Percentiles rank a stretch among this genome's conserved stretches.
Conservation (phyloP, 768 basidiomycete species). For the Obba rivulosa region DNA sequence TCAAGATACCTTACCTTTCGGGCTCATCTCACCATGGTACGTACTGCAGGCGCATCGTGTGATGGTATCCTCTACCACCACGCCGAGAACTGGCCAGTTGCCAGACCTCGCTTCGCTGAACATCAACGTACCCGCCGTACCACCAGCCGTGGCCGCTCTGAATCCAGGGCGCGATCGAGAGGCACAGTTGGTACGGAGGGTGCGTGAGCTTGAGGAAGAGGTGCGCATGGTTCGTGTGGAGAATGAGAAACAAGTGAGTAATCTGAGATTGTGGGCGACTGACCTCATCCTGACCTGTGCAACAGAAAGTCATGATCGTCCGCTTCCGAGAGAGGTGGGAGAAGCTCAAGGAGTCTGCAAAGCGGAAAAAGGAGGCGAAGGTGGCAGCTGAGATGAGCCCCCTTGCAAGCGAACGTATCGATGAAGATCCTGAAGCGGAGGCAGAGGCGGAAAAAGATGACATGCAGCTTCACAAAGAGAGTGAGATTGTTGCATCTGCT, state of each 20-base stretch:
- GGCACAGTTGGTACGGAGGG: conserved; percentile 37
- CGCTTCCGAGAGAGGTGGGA: conserved; percentile 87
- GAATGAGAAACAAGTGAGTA: conserved; percentile 76
- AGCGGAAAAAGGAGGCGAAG: conserved; percentile 76
- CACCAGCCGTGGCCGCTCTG: conserved; percentile 44
- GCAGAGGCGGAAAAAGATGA: conserved; percentile 41
- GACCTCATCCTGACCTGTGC: conserved; percentile 4
- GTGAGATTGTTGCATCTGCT: no score
- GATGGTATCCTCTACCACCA: conserved; percentile 63
- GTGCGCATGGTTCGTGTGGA: conserved; percentile 55
- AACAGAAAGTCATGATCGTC: conserved; percentile 74
- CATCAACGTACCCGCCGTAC: conserved; percentile 44
- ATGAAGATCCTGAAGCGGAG: conserved; percentile 62
- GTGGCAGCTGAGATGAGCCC: conserved; percentile 45
- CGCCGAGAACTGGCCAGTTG: conserved; percentile 36
- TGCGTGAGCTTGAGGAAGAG: conserved; percentile 81
- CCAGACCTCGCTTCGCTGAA: conserved; percentile 53
- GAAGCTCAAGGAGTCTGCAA: conserved; percentile 83
- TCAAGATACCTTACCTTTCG: not conserved
- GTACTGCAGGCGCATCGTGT: conserved; percentile 65
- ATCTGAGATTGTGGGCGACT: not conserved
- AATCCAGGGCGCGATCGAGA: conserved; percentile 52
- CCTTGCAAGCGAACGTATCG: conserved; percentile 60
- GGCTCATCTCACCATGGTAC: not conserved
- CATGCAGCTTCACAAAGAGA: conserved; percentile 4